Evolutionary conservation across 2,329 filamentous ascomycete species (phyloP), one percentile per base, ranked within the genome.

Genomic region (Colletotrichum navitas): DNA sequence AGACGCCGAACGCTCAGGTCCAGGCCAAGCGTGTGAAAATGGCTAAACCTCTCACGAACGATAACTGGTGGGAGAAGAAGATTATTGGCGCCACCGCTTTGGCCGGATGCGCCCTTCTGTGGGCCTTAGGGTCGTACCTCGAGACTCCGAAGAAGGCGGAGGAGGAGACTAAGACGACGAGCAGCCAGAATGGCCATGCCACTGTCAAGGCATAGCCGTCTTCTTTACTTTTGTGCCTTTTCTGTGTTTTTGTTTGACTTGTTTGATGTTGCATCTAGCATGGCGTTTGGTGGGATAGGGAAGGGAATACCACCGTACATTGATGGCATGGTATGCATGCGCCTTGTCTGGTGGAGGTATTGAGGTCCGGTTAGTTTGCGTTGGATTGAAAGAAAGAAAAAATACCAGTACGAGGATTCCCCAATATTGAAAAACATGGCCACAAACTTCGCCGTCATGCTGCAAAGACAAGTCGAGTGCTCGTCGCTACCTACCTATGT

Each of bases 31-130:
- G 63, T 34, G 65, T 74, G 41, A 68, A 73, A 34, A 56, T 74
- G 63, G 76, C 90, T 16, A 92, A 89, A 76, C 89, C 91, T 41
- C 80, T 92, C 62, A 90, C 87, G 3, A 89, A 92, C 65, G 87
- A 90, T 43, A 87, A 88, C 66, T 92, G 90, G 89, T 91, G 89
- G 86, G 87, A 84, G 2, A 92, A 90, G 83, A 92, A 90, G 80
- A 80, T 87, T 2, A 80, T 89, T 39, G 90, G 90, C n/a, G 88
- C 87, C 5, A 87, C 88, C 26, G 88, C 88, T 10, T 80, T 93
- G 63, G 86, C 84, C n/a, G 90, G 88, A 0, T 92, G 90, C 76
- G 87, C 85, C 12, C 79, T 88, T 55, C 79, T 91, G 2, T 92
- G 90, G 90, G 85, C 83, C 6, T 73, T 89, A 26, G 86, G 88